These are phyloP conservation scores for Epichloe baconii DNA, from an alignment of 2,329 filamentous ascomycete species.

Conservation along the genomic window DNA sequence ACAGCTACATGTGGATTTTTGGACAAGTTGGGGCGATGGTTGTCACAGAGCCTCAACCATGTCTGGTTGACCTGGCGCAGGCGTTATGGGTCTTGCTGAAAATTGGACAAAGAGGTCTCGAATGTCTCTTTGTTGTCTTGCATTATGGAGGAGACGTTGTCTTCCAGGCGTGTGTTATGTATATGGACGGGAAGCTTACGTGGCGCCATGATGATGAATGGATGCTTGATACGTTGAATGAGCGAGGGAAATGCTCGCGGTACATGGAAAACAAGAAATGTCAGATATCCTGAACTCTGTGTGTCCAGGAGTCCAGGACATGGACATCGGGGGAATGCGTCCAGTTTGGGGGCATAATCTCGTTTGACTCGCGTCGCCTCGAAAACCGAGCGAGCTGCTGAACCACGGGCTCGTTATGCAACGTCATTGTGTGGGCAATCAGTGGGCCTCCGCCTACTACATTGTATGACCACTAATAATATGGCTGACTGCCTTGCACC, in stretches of 20 bases:
- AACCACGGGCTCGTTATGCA: no score
- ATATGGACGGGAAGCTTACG: background rate
- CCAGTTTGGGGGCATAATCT: no score
- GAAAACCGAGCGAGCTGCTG: no score
- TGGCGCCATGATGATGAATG: background rate
- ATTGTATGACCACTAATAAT: no score
- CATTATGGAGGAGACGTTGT: background rate
- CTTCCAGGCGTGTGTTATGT: background rate
- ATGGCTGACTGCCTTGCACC: no score
- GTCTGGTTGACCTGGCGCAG: background rate
- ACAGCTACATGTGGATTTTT: background rate
- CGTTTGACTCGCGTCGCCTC: no score
- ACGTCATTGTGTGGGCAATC: no score
- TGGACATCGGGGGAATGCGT: no score
- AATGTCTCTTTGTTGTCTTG: background rate
- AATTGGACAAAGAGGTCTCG: no score
- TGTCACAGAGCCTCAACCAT: background rate
- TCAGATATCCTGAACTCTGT: no score
- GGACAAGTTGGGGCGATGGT: background rate
- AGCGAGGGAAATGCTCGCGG: constrained; percentile 14
- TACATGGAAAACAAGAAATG: constrained; percentile 11
- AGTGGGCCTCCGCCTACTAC: no score
- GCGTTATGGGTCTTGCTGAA: background rate
- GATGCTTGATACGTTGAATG: background rate
- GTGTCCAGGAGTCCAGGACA: no score